Base-by-base conservation (phyloP, 2,329 filamentous ascomycete genomes). In the Beauveria pseudobassiana region DNA sequence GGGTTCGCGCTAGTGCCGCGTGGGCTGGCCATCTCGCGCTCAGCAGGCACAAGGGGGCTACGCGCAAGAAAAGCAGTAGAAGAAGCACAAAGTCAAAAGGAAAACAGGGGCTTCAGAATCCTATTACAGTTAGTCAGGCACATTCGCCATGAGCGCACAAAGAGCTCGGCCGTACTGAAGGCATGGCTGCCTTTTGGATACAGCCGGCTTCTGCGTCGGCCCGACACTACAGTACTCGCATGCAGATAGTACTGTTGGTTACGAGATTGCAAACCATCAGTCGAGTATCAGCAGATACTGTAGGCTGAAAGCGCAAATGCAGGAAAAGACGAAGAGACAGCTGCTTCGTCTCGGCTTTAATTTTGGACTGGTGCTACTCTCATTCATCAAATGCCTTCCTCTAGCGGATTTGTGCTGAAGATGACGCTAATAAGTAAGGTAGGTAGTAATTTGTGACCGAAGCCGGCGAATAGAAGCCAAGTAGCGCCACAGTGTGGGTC, bases 381-480 rank as follows among this genome's bases (percentile, higher is more conserved):
- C 54, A 34, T 57, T 43, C 20, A 48, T 48, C n/a, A 7, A 38
- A 38, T 38, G 34, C 34, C 34, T 14, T 38, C 14, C 34, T 38
- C 34, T n/a, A 7, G 10, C 43, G 18, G 20, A 38, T 34, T 26
- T 24, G 26, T 49, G 43, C n/a, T 57, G 28, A 57, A 49, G 54
- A 57, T 49, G 43, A 20, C 54, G 43, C 54, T 57, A 24, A 24
- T 24, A 24, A 24, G 22, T 24, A 22, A 2, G 22, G 1, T 22
- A 22, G 22, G 22, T 24, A 57, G 16, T 43, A 57, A 49, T 45
- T 59, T 40, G 24, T n/a, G 56, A 59, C 56, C 56, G 56, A 59
- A 51, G 56, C 56, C 46, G 56, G 56, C 55, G 55, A 49, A 30
- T 1, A 20, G 43, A 16, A 9, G 8, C 2, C 18, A 46, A 8